phyloP scores from a whole-genome alignment of 228 moss, liverwort and hornwort species.

The Sphagnum fallax region DNA sequence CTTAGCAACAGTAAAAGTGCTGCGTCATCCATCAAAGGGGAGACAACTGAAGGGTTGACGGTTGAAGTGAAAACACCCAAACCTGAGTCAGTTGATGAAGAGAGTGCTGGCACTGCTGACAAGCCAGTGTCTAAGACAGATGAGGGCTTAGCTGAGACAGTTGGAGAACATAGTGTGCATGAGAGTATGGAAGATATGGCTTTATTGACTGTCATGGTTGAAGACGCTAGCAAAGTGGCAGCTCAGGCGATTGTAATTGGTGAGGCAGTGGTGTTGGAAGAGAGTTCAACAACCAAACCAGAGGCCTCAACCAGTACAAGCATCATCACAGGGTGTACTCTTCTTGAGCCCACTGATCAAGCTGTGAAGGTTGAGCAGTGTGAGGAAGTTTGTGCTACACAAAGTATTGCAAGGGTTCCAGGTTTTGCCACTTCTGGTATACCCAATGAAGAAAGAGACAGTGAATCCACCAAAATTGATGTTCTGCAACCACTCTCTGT shows the following conservation, averaged over 20 bases:
- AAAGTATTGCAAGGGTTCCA: constrained; percentile 17
- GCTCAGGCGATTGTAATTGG: constrained; percentile 15
- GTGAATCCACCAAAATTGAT: constrained; percentile 15
- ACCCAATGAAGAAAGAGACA: constrained; percentile 18
- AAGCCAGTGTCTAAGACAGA: constrained; percentile 15
- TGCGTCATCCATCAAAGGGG: constrained; percentile 1
- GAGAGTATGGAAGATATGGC: background rate
- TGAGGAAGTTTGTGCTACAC: constrained; percentile 30
- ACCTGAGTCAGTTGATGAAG: constrained; percentile 8
- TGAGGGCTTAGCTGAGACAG: constrained; percentile 11
- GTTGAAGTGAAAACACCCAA: constrained; percentile 19
- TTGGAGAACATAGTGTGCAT: background rate
- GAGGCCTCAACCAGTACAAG: constrained; percentile 13
- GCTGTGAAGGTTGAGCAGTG: constrained; percentile 28
- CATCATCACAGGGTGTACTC: constrained; percentile 2
- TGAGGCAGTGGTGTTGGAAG: constrained; percentile 16
- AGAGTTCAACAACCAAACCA: constrained; percentile 12
- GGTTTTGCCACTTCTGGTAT: constrained; percentile 18
- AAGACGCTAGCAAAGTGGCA: background rate
- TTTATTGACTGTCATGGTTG: too few species aligned
- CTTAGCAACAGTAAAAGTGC: constrained; percentile 2
- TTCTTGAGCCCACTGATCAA: constrained; percentile 19
- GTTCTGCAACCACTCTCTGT: constrained; percentile 16
- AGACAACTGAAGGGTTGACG: constrained; percentile 15
- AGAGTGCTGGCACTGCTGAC: constrained; percentile 15